Percentiles rank a stretch among this genome's conserved stretches.
These are phyloP conservation scores for Euphorbia pulcherrima DNA, from an alignment of 345 rosid species.

Conservation along the genomic window DNA sequence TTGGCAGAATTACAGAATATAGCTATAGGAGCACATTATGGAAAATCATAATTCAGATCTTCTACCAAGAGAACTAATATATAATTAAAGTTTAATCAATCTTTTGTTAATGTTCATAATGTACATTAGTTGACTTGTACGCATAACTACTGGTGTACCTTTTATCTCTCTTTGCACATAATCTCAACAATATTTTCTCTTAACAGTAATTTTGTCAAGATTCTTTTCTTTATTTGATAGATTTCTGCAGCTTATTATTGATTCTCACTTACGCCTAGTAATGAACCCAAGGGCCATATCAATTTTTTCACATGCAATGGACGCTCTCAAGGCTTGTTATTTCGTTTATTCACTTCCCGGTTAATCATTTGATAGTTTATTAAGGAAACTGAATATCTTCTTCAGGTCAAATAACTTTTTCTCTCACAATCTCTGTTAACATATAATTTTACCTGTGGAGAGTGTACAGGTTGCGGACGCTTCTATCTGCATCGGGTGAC, in stretches of 20 bases:
- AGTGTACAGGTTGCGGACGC: slow-evolving; percentile 38
- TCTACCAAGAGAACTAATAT: neutral
- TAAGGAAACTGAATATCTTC: neutral
- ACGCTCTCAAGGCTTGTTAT: neutral
- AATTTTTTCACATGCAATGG: neutral
- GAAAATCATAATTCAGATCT: neutral
- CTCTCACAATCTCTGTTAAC: neutral
- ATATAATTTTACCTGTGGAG: slow-evolving; percentile 63
- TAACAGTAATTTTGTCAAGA: neutral
- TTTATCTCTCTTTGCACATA: neutral
- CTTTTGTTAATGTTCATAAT: neutral
- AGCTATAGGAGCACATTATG: neutral
- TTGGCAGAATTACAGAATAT: neutral
- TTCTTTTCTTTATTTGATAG: neutral
- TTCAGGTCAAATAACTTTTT: neutral
- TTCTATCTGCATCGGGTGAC: slow-evolving; percentile 35
- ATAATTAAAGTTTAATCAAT: neutral
- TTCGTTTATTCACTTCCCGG: neutral
- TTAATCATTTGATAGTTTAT: neutral
- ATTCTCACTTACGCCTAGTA: neutral
- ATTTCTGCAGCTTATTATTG: slow-evolving; percentile 3
- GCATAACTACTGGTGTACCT: neutral
- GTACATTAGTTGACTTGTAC: neutral
- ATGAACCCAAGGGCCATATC: neutral
- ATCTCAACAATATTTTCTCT: neutral